These are phyloP conservation scores for Dictyostelium citrinum DNA, from an alignment of 78 protist species.

Conservation along the genomic window DNA sequence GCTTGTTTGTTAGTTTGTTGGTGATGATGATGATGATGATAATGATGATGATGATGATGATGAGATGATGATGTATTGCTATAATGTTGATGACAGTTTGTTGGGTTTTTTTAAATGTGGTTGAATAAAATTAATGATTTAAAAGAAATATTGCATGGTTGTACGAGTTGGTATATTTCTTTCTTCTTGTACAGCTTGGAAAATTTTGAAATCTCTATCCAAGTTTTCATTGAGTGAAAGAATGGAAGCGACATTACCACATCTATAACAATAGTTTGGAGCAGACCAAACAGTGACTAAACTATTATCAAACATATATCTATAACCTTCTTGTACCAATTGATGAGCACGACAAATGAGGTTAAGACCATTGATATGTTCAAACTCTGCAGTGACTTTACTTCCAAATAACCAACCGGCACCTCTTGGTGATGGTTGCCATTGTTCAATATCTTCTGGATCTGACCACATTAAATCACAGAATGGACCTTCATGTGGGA, in stretches of 20 bases:
- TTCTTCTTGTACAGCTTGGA: slow-evolving; percentile 90
- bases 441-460: slow-evolving; percentile 96
- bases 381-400: slow-evolving; percentile 90
- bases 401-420: slow-evolving; percentile 98
- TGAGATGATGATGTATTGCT: background rate
- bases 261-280: slow-evolving; percentile 98
- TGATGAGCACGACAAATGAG: slow-evolving; percentile 98
- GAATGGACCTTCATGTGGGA: slow-evolving; percentile 96
- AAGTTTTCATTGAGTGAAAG: slow-evolving; percentile 87
- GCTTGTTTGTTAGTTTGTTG: too few species aligned
- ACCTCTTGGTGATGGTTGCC: slow-evolving; percentile 98
- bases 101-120: background rate
- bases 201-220: slow-evolving; percentile 81
- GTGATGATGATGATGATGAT: background rate
- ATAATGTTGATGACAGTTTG: background rate
- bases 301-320: slow-evolving; percentile 90
- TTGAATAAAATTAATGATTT: background rate
- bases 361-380: slow-evolving; percentile 91
- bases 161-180: slow-evolving; percentile 62
- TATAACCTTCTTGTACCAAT: slow-evolving; percentile 98
- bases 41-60: background rate
- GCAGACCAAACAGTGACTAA: slow-evolving; percentile 99
- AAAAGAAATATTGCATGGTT: slow-evolving; percentile 72
- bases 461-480: slow-evolving; percentile 99
- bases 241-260: slow-evolving; percentile 97